These are phyloP conservation scores for Triglochin maritima DNA, from an alignment of 106 monocot genomes.

Conservation along the genomic window DNA sequence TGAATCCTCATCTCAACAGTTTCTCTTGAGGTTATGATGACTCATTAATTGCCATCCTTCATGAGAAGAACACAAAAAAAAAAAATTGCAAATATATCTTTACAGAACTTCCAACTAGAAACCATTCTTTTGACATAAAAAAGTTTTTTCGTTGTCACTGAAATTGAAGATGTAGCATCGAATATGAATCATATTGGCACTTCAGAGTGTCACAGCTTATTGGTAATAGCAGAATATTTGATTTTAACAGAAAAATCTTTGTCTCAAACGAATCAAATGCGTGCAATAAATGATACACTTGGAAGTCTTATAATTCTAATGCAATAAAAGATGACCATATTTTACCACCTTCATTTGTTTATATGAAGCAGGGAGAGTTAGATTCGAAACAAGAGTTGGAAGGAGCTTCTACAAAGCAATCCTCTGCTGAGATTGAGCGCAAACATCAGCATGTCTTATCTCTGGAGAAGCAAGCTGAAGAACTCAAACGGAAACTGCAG, in stretches of 20 bases:
- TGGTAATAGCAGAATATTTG: too few relatives aligned
- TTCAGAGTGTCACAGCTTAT: too few relatives aligned
- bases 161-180: too few relatives aligned
- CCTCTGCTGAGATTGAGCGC: conserved; percentile 25
- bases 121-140: too few relatives aligned
- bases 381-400: conserved; percentile 29
- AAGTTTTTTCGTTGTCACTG: too few relatives aligned
- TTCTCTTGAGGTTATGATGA: not conserved
- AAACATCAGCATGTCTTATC: conserved; percentile 18
- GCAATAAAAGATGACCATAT: not conserved
- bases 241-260: too few relatives aligned
- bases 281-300: not conserved
- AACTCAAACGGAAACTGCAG: conserved; percentile 34
- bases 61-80: too few relatives aligned
- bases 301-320: not conserved
- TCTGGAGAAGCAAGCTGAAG: conserved; percentile 41
- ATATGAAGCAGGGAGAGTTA: conserved; percentile 32
- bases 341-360: not conserved
- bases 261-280: not conserved
- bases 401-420: conserved; percentile 17
- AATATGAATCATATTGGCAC: too few relatives aligned
- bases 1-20: too few relatives aligned
- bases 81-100: too few relatives aligned
- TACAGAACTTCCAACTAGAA: too few relatives aligned
- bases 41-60: too few relatives aligned